phyloP scores from a whole-genome alignment of 495 filamentous ascomycete genomes.

The Podospora australis region DNA sequence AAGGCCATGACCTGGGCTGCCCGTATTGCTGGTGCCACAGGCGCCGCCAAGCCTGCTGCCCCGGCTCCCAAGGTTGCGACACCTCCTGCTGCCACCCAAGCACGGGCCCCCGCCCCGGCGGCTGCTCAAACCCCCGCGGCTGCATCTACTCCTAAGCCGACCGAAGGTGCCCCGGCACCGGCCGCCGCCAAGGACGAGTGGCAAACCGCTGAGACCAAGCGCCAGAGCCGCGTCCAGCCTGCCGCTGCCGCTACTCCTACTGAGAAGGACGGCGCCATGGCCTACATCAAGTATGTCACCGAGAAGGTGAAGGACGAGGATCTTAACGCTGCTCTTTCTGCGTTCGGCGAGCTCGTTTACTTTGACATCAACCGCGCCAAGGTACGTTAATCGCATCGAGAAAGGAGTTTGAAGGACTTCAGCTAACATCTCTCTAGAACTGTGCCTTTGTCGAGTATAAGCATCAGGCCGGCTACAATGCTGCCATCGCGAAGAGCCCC shows the following conservation, averaged over 20 bases:
- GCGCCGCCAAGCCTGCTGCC: conserved; percentile 33
- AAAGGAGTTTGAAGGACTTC: neutral
- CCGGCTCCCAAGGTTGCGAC: conserved; percentile 36
- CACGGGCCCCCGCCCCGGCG: conserved; percentile 22
- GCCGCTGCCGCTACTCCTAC: conserved; percentile 34
- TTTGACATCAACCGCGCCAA: conserved; percentile 86
- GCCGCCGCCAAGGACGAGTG: conserved; percentile 50
- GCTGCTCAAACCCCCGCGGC: conserved; percentile 33
- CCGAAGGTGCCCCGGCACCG: conserved; percentile 24
- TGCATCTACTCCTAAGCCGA: conserved; percentile 25
- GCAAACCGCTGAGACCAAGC: conserved; percentile 83
- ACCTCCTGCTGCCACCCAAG: conserved; percentile 31
- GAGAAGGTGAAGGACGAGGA: conserved; percentile 69
- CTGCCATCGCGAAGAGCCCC: conserved; percentile 78
- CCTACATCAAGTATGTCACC: conserved; percentile 90
- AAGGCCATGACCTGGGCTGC: conserved; percentile 88
- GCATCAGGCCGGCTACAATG: conserved; percentile 66
- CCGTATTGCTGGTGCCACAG: conserved; percentile 50
- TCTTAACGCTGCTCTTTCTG: conserved; percentile 56
- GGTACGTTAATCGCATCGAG: conserved; percentile 47
- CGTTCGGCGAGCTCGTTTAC: conserved; percentile 74
- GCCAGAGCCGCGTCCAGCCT: conserved; percentile 60
- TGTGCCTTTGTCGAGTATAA: conserved; percentile 95
- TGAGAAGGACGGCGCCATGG: conserved; percentile 65
- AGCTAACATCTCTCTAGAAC: conserved; percentile 54